Percentiles rank a stretch among this genome's conserved stretches.
phyloP scores from a whole-genome alignment of 2,329 filamentous ascomycete genomes.

The Trichoderma citrinoviride region DNA sequence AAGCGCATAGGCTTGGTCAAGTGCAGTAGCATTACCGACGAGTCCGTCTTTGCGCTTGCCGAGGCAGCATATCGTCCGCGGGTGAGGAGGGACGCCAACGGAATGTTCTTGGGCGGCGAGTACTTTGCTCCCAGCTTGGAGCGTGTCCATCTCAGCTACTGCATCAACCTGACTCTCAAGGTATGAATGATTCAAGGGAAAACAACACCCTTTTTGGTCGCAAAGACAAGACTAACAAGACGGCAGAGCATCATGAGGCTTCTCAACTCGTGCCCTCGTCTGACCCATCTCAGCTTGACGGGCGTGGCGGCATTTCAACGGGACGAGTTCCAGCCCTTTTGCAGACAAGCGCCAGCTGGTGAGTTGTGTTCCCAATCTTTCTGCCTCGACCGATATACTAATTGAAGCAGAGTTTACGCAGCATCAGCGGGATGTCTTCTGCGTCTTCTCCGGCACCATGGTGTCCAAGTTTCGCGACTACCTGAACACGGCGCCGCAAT shows the following conservation, averaged over 20 bases:
- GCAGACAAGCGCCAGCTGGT: conserved; percentile 78
- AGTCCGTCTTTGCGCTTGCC: conserved; percentile 81
- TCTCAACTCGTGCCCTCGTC: conserved; percentile 83
- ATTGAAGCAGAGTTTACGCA: conserved; percentile 78
- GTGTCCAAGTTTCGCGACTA: conserved; percentile 75
- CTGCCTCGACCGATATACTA: conserved; percentile 21
- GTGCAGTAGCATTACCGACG: conserved; percentile 84
- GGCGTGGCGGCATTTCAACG: conserved; percentile 88
- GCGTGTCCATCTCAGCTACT: conserved; percentile 94
- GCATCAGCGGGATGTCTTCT: conserved; percentile 93
- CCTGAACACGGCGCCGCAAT: conserved; percentile 59
- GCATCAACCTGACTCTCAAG: conserved; percentile 75
- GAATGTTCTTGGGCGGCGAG: conserved; percentile 49
- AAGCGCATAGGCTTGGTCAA: conserved; percentile 95
- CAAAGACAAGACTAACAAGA: not conserved
- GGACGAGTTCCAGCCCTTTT: conserved; percentile 80
- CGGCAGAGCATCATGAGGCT: conserved; percentile 80
- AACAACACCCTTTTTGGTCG: too few relatives aligned
- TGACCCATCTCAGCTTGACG: conserved; percentile 92
- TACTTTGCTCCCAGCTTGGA: conserved; percentile 69
- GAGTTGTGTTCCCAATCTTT: conserved; percentile 28
- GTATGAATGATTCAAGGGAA: conserved; percentile 48
- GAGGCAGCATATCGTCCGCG: conserved; percentile 59
- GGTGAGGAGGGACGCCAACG: conserved; percentile 48
- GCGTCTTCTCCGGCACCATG: conserved; percentile 89